Evolutionary conservation across 257 asterid genomes (phyloP).

Genomic region (Nicotiana tabacum): DNA sequence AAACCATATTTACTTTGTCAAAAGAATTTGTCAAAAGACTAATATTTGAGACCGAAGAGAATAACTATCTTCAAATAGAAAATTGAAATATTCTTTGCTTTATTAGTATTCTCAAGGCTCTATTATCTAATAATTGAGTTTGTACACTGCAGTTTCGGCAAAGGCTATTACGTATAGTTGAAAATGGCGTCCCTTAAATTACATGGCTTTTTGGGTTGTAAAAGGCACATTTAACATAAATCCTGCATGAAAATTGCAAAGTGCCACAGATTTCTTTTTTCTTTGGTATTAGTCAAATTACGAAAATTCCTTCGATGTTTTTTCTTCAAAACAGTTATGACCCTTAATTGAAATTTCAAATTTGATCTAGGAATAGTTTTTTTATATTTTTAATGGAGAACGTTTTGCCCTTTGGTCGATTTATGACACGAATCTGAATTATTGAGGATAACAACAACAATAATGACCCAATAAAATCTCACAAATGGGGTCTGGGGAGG

Average conservation of each 20-base stretch:
- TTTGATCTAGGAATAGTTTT: too few species aligned
- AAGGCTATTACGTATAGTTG: neutral
- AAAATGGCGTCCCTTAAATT: neutral
- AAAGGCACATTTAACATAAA: constrained; percentile 10
- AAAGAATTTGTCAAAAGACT: neutral
- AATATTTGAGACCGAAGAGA: neutral
- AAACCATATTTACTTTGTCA: neutral
- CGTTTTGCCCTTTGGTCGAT: too few species aligned
- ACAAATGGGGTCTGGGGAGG: too few species aligned
- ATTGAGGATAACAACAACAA: too few species aligned
- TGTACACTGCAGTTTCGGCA: neutral
- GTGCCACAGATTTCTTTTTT: neutral
- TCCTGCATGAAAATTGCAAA: constrained; percentile 11
- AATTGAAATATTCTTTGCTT: too few species aligned
- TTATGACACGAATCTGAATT: too few species aligned
- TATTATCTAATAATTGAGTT: neutral
- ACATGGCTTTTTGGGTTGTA: constrained; percentile 9
- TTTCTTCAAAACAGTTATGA: too few species aligned
- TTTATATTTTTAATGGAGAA: too few species aligned
- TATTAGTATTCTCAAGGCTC: neutral
- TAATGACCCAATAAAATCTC: too few species aligned
- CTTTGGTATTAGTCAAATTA: neutral
- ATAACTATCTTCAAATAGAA: neutral
- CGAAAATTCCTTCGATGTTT: neutral
- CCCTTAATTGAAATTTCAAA: too few species aligned